Evolutionary conservation across 177 flowering plant species (phyloP).

Genomic region (Vitis hybrid): DNA sequence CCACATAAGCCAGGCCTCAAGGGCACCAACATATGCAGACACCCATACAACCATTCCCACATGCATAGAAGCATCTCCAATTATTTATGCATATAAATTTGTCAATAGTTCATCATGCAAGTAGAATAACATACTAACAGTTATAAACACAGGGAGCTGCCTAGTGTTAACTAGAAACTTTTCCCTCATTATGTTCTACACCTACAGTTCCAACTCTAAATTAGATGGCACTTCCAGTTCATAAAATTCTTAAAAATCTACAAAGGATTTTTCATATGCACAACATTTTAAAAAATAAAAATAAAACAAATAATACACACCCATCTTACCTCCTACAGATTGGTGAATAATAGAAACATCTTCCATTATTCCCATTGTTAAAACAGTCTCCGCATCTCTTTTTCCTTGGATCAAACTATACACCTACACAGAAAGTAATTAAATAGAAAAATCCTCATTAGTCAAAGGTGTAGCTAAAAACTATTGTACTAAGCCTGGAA

Average conservation of each 20-base stretch:
- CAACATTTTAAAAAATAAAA: not conserved
- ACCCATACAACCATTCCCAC: not conserved
- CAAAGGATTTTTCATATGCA: not conserved
- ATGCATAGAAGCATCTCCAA: not conserved
- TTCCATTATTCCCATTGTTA: conserved; percentile 97
- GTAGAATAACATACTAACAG: not conserved
- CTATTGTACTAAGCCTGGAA: not conserved
- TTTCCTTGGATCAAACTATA: conserved; percentile 95
- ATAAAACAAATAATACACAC: not conserved
- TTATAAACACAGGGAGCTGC: no score
- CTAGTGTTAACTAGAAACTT: no score
- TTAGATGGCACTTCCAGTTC: no score
- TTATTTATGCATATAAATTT: not conserved
- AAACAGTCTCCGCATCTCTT: conserved; percentile 88
- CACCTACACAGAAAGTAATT: conserved; percentile 47
- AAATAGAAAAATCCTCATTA: not conserved
- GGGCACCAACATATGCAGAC: not conserved
- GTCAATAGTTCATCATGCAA: not conserved
- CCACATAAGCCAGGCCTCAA: not conserved
- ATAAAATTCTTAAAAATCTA: not conserved
- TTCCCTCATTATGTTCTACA: no score
- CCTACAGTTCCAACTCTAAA: no score
- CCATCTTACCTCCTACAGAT: conserved; percentile 77
- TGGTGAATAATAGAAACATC: conserved; percentile 97
- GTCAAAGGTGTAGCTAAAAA: not conserved